Evolutionary conservation across 192 early-diverging fungal genomes (phyloP).

Genomic region (Powellomyces hirtus): DNA sequence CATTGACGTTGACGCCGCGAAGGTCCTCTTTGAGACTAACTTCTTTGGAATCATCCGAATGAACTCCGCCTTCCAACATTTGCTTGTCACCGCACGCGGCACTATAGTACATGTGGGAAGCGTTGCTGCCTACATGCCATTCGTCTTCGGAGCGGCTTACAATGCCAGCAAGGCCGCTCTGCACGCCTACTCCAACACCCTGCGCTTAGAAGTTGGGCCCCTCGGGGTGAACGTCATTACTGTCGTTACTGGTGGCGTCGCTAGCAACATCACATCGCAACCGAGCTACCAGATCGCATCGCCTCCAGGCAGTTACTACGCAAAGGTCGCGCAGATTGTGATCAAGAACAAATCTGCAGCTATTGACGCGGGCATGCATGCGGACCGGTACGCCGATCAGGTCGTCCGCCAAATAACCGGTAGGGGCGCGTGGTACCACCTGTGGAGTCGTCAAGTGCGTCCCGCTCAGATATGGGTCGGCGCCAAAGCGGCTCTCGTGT

Average conservation of each 20-base stretch:
- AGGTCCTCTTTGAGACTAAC: neutral
- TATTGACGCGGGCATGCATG: neutral
- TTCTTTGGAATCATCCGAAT: neutral
- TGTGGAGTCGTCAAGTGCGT: neutral
- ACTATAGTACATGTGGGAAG: conserved; percentile 9
- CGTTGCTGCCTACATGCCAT: conserved; percentile 5
- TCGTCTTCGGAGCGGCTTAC: conserved; percentile 2
- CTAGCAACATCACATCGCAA: neutral
- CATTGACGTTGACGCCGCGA: neutral
- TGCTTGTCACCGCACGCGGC: neutral
- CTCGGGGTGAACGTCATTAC: conserved; percentile 7
- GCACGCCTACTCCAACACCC: conserved; percentile 11
- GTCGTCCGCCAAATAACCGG: neutral
- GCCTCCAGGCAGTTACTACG: neutral
- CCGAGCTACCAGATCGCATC: neutral
- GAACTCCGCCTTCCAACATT: conserved; percentile 10
- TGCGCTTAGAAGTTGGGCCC: conserved; percentile 1
- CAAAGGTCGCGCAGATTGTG: neutral
- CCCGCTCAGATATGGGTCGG: conserved; percentile 4
- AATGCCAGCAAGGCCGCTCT: conserved; percentile 7
- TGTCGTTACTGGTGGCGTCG: conserved; percentile 4
- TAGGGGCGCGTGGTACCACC: neutral
- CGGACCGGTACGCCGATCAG: neutral
- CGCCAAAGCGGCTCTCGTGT: neutral
- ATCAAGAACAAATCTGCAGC: neutral